These are phyloP conservation scores for Helichrysum umbraculigerum DNA, from an alignment of 129 eudicot species.

Conservation along the genomic window DNA sequence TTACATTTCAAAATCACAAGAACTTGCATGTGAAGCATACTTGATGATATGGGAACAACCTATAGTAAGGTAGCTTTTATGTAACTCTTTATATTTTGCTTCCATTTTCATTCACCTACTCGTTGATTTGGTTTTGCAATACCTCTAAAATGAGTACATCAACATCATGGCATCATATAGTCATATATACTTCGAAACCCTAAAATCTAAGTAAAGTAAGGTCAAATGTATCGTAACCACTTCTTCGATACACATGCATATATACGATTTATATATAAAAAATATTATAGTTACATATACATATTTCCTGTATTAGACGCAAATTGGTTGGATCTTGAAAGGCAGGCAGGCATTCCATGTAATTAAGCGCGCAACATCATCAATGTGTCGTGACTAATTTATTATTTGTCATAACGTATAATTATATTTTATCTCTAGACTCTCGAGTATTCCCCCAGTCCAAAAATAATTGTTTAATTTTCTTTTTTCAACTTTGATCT, in stretches of 20 bases:
- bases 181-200: constrained; percentile 8
- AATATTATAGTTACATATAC: neutral
- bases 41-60: constrained; percentile 15
- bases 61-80: constrained; percentile 22
- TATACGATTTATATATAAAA: no score
- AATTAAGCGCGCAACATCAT: neutral
- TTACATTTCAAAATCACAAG: constrained; percentile 19
- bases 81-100: constrained; percentile 32
- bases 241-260: neutral
- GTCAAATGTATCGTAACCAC: constrained; percentile 2
- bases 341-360: neutral
- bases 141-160: constrained; percentile 25
- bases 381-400: neutral
- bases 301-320: neutral
- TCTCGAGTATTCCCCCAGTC: no score
- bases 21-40: constrained; percentile 39
- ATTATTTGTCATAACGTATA: neutral
- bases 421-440: no score
- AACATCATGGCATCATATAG: constrained; percentile 19
- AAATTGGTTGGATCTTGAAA: neutral
- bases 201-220: neutral
- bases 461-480: no score
- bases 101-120: constrained; percentile 34
- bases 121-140: constrained; percentile 26
- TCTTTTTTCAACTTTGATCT: no score